phyloP scores from a whole-genome alignment of 2,329 filamentous ascomycete species.

The Colletotrichum ledebouriae region DNA sequence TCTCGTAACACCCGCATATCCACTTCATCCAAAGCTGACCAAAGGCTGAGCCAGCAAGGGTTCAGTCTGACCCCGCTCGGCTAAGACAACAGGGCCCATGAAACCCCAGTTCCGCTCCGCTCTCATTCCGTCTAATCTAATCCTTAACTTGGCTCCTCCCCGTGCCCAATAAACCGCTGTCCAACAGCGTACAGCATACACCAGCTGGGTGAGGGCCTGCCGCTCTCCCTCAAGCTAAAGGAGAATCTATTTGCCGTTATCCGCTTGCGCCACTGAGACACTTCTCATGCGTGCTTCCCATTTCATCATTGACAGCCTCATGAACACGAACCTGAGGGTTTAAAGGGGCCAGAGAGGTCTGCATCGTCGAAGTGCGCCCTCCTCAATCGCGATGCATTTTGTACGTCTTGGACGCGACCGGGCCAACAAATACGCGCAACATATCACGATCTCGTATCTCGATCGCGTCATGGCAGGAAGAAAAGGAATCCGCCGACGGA shows the following conservation, averaged over 20 bases:
- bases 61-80: constrained; percentile 4
- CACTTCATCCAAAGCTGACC: constrained; percentile 10
- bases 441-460: constrained; percentile 24
- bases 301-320: background rate
- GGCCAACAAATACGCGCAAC: constrained; percentile 13
- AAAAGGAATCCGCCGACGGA: constrained; percentile 17
- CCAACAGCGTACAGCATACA: constrained; percentile 29
- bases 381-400: background rate
- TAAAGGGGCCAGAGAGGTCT: background rate
- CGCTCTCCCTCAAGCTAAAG: background rate
- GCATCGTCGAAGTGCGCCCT: background rate
- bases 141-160: constrained; percentile 3
- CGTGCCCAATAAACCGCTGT: constrained; percentile 18
- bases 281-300: constrained; percentile 20
- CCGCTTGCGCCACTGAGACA: constrained; percentile 10
- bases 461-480: constrained; percentile 21
- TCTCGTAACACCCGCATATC: background rate
- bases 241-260: constrained; percentile 19
- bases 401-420: constrained; percentile 3
- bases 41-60: background rate
- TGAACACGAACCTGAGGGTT: background rate
- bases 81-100: background rate
- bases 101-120: background rate
- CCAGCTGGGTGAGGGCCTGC: background rate
- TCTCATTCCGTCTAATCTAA: background rate